Base-by-base conservation (phyloP, 306 rosid species). In the Boehmeria nivea region DNA sequence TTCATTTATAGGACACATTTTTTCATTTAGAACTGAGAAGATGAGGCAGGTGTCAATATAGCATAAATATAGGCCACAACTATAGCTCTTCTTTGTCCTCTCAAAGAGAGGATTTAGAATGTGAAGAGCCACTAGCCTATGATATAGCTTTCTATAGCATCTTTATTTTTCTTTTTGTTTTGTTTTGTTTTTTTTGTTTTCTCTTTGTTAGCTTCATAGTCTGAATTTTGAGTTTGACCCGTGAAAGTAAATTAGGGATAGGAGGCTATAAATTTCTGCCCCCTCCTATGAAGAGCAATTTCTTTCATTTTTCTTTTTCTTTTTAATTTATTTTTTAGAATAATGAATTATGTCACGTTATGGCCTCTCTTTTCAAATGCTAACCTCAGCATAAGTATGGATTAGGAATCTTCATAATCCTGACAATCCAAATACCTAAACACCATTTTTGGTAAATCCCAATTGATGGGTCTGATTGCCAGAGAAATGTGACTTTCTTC, bases 161-260 rank as follows among this genome's bases (percentile, higher is more conserved):
- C 43, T 33, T 53, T 12, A n/a, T 3, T 31, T 12, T 17, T 31
- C 12, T 20, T 23, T 47, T 47, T 20, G 3, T 20, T 12, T 18
- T 13, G 2, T 23, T 47, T 47, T 20, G 3, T 20, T 12, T 18
- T 13, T 6, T 15, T 20, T 13, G 18, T 37, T 8, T 31, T 3
- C 12, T 21, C 18, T 12, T 36, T 11, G 6, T 55, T 13, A 48
- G 16, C 27, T 55, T 9, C 16, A 9, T 34, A 33, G 24, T 23
- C 15, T 31, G 44, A 6, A 34, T 40, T 51, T 51, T 51, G 24
- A 51, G 17, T 51, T 51, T 51, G 57, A 25, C 33, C 57, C 54
- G 37, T 3, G 57, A 13, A 31, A 25, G 39, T 14, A 52, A 13
- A 27, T 10, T 26, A 7, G 2, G n/a, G 21, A n/a, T 18, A 8